Percentiles rank a stretch among this genome's conserved stretches.
These are phyloP conservation scores for Malus asiatica DNA, from an alignment of 306 rosid species.

Conservation along the genomic window DNA sequence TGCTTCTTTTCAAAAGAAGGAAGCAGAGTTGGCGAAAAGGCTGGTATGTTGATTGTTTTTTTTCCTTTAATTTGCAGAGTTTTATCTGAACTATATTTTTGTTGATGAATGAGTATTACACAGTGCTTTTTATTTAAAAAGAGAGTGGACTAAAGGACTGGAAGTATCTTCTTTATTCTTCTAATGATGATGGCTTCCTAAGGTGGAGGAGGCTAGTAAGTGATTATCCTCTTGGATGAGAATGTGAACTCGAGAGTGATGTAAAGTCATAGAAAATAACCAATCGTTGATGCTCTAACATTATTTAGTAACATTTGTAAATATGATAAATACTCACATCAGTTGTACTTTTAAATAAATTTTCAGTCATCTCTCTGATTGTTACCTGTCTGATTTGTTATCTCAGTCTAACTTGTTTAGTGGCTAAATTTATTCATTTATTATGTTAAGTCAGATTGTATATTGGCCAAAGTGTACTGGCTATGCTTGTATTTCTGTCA, in stretches of 20 bases:
- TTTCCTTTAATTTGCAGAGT: background rate
- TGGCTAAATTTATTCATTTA: background rate
- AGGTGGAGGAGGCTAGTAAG: background rate
- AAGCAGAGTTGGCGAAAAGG: constrained; percentile 93
- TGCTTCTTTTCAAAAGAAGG: constrained; percentile 90
- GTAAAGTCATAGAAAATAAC: background rate
- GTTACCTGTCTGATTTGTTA: background rate
- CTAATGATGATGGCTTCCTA: background rate
- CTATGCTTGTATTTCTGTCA: background rate
- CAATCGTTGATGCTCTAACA: background rate
- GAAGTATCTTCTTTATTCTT: background rate
- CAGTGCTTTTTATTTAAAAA: background rate
- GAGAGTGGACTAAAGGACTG: background rate
- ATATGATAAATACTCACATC: background rate
- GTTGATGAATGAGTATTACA: background rate
- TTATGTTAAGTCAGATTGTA: background rate
- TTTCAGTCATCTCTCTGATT: background rate
- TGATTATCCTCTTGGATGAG: background rate
- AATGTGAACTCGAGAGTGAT: background rate
- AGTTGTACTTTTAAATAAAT: background rate
- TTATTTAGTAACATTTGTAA: background rate
- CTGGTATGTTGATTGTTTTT: constrained; percentile 47
- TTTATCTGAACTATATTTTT: background rate
- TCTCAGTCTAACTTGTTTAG: background rate
- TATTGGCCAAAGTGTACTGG: background rate